phyloP scores from a whole-genome alignment of 2,329 filamentous ascomycete species.

The Beauveria bassiana region DNA sequence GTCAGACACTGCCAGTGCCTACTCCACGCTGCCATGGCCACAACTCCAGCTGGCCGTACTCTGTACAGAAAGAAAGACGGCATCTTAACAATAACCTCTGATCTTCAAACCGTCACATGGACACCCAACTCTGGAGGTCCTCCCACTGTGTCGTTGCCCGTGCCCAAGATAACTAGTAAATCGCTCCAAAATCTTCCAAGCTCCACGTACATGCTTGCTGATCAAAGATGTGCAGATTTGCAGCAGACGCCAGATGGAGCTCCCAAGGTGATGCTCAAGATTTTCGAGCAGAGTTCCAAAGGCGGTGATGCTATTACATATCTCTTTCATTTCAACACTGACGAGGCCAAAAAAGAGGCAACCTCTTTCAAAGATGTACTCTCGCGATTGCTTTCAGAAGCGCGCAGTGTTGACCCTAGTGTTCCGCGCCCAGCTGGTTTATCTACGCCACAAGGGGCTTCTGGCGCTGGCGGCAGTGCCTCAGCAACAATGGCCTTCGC shows the following conservation, averaged over 20 bases:
- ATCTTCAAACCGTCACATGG: conserved; percentile 73
- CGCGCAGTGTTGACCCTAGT: conserved; percentile 49
- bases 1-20: background rate
- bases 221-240: conserved; percentile 53
- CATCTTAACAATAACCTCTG: conserved; percentile 63
- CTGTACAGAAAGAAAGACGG: conserved; percentile 97
- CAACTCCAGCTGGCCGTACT: conserved; percentile 56
- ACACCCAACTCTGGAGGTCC: conserved; percentile 59
- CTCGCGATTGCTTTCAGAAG: conserved; percentile 65
- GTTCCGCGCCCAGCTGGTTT: conserved; percentile 39
- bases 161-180: conserved; percentile 77
- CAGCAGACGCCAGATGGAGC: conserved; percentile 89
- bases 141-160: conserved; percentile 59
- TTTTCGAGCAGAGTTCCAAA: conserved; percentile 64
- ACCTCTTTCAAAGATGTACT: conserved; percentile 77
- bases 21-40: conserved; percentile 38
- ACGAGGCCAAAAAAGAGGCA: conserved; percentile 72
- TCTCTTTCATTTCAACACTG: conserved; percentile 83
- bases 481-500: conserved; percentile 74
- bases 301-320: conserved; percentile 59
- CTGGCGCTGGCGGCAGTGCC: conserved; percentile 30
- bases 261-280: conserved; percentile 87
- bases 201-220: background rate
- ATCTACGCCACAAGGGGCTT: conserved; percentile 20
- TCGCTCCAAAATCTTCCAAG: background rate